Conservation (phyloP, 2,329 filamentous ascomycete species). For the Geosmithia flava region DNA sequence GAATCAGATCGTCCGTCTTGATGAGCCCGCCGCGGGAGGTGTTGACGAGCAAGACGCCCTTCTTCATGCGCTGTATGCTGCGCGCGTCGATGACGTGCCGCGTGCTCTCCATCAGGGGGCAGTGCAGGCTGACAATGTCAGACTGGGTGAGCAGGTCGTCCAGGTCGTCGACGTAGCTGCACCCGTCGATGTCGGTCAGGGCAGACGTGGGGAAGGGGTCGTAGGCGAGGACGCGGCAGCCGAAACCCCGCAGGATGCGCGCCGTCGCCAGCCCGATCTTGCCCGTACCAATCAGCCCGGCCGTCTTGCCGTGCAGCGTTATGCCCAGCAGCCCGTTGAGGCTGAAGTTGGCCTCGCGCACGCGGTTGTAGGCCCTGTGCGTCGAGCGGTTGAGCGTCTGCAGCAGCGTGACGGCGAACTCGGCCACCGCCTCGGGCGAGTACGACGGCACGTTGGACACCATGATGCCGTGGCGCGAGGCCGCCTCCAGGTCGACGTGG, state of each 20-base stretch:
- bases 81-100: slow-evolving; percentile 45
- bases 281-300: slow-evolving; percentile 53
- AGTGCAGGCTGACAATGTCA: slow-evolving; percentile 55
- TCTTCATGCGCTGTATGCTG: slow-evolving; percentile 43
- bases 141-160: slow-evolving; percentile 38
- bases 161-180: slow-evolving; percentile 36
- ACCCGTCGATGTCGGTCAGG: slow-evolving; percentile 31
- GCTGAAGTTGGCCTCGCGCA: slow-evolving; percentile 56
- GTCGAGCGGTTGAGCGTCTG: slow-evolving; percentile 57
- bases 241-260: slow-evolving; percentile 51
- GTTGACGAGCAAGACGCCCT: slow-evolving; percentile 50
- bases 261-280: slow-evolving; percentile 52
- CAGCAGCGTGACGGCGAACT: slow-evolving; percentile 55
- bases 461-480: slow-evolving; percentile 40
- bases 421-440: slow-evolving; percentile 56
- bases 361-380: slow-evolving; percentile 55
- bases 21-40: slow-evolving; percentile 56
- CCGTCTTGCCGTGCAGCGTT: slow-evolving; percentile 51
- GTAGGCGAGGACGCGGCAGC: slow-evolving; percentile 47
- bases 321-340: slow-evolving; percentile 50
- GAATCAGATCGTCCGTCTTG: slow-evolving; percentile 45
- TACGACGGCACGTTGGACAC: slow-evolving; percentile 58
- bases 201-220: slow-evolving; percentile 41
- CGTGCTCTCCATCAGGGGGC: slow-evolving; percentile 48
- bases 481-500: slow-evolving; percentile 48